Evolutionary conservation across 2,329 filamentous ascomycete genomes (phyloP).

Genomic region (Pezicula carpinea): DNA sequence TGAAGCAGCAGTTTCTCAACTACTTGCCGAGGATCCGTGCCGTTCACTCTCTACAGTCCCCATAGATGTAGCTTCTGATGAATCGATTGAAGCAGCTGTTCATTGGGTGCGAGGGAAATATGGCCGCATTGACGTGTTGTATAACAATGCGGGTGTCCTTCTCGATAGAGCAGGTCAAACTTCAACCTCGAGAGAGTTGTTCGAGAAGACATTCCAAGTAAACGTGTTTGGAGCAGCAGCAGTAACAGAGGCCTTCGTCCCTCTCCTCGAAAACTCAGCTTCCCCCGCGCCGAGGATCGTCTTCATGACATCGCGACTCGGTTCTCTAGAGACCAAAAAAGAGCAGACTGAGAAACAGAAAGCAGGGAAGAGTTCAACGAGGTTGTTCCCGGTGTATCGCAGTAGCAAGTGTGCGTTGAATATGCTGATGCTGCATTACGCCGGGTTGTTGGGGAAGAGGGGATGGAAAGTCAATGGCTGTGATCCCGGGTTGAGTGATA

Average conservation of each 20-base stretch:
- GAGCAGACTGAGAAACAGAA: conserved; percentile 7
- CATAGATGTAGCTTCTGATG: conserved; percentile 38
- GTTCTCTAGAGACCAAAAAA: conserved; percentile 10
- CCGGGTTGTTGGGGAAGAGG: conserved; percentile 4
- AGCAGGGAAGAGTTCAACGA: neutral
- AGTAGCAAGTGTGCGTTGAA: conserved; percentile 23
- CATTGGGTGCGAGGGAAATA: conserved; percentile 16
- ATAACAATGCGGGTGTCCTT: conserved; percentile 12
- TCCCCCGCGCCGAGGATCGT: conserved; percentile 21
- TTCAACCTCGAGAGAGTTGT: conserved; percentile 7
- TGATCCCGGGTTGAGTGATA: conserved; percentile 2
- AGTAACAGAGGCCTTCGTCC: conserved; percentile 27
- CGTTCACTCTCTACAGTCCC: conserved; percentile 30
- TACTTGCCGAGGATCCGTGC: conserved; percentile 24
- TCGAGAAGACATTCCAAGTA: conserved; percentile 13
- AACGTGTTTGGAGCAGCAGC: conserved; percentile 23
- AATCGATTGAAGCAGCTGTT: conserved; percentile 34
- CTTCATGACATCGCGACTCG: conserved; percentile 17
- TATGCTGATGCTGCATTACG: conserved; percentile 24
- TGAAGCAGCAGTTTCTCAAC: conserved; percentile 29
- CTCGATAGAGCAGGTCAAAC: conserved; percentile 6
- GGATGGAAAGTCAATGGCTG: conserved; percentile 7
- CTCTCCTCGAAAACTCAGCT: conserved; percentile 23
- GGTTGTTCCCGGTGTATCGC: conserved; percentile 10
- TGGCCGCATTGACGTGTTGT: conserved; percentile 4